Evolutionary conservation across 139 green algal genomes (phyloP).

Genomic region (Spirogloea muscicola): DNA sequence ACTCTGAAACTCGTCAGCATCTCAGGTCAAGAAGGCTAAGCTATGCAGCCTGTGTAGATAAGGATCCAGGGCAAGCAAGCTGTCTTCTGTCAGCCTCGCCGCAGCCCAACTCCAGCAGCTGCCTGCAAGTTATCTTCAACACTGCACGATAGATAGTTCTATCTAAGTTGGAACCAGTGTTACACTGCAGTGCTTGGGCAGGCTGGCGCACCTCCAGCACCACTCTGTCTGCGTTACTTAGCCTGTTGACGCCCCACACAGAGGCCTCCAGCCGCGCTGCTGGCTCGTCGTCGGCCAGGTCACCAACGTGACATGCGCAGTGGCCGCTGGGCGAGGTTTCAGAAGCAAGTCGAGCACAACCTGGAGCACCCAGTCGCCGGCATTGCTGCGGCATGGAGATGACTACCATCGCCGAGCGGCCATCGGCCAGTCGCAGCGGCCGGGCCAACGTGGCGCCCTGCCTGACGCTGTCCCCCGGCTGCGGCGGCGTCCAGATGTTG

Average conservation of each 20-base stretch:
- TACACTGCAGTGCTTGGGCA: too few species aligned
- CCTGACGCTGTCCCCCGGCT: background rate
- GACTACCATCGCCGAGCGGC: background rate
- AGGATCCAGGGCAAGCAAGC: background rate
- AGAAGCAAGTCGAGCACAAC: background rate
- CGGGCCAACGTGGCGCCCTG: background rate
- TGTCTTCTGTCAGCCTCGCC: background rate
- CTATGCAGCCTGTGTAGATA: background rate
- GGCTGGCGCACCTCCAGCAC: too few species aligned
- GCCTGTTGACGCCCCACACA: background rate
- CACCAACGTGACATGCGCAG: too few species aligned
- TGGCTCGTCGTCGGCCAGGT: background rate
- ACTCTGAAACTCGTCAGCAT: background rate
- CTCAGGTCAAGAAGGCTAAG: background rate
- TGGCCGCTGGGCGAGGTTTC: too few species aligned
- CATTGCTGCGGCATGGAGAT: background rate
- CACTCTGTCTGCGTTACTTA: too few species aligned
- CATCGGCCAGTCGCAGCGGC: constrained; percentile 17
- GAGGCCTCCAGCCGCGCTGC: background rate
- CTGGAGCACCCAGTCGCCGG: background rate
- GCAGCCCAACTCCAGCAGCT: too few species aligned
- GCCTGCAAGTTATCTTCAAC: too few species aligned
- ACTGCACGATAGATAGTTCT: too few species aligned
- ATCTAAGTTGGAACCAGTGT: too few species aligned
- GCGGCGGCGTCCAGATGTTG: background rate